These are phyloP conservation scores for Pneumocystis carinii DNA, from an alignment of 1,139 yeast genomes.

Conservation along the genomic window DNA sequence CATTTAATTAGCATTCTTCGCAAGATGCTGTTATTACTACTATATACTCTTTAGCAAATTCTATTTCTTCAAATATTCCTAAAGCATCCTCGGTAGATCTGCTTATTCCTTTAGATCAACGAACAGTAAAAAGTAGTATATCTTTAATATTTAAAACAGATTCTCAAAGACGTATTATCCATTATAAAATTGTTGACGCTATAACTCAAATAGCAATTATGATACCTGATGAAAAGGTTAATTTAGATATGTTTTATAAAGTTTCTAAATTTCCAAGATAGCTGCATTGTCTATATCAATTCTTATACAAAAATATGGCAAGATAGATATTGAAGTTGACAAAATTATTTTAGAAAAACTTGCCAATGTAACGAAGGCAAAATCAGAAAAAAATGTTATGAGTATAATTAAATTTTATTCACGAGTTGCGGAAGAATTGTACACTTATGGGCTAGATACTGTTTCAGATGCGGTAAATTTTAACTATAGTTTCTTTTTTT, in stretches of 20 bases:
- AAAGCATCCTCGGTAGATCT: conserved; percentile 28
- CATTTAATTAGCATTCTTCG: conserved; percentile 22
- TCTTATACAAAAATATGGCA: conserved; percentile 57
- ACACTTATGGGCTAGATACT: conserved; percentile 15
- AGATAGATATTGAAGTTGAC: conserved; percentile 17
- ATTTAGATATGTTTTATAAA: neutral
- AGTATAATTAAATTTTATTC: conserved; percentile 34
- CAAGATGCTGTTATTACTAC: conserved; percentile 81
- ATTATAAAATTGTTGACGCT: conserved; percentile 45
- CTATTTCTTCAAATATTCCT: conserved; percentile 36
- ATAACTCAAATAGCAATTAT: conserved; percentile 55
- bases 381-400: conserved; percentile 46
- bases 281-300: conserved; percentile 73
- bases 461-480: conserved; percentile 28
- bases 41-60: conserved; percentile 65
- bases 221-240: conserved; percentile 43
- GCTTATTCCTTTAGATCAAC: conserved; percentile 4
- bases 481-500: conserved; percentile 30
- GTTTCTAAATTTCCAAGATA: conserved; percentile 28
- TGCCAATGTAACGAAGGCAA: conserved; percentile 41
- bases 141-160: conserved; percentile 9
- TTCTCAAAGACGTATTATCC: conserved; percentile 12
- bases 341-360: conserved; percentile 40
- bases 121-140: conserved; percentile 8
- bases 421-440: conserved; percentile 20